These are phyloP conservation scores for Fusarium aywerte DNA, from an alignment of 2,329 filamentous ascomycete species.

Conservation along the genomic window DNA sequence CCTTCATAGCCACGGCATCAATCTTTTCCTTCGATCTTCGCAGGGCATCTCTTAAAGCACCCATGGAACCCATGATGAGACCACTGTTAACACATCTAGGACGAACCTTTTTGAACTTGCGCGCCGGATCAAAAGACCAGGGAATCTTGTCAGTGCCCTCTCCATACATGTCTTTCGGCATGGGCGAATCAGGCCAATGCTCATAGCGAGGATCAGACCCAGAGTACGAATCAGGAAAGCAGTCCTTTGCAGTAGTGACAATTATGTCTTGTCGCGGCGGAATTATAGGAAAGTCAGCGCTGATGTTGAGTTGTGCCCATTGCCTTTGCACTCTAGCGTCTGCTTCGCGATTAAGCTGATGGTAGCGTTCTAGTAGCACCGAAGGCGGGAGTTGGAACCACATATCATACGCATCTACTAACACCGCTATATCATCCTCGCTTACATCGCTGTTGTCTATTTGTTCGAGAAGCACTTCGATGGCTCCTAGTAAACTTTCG, in stretches of 20 bases:
- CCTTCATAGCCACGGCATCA: constrained; percentile 42
- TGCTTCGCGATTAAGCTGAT: constrained; percentile 50
- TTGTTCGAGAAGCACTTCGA: constrained; percentile 46
- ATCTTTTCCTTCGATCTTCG: constrained; percentile 47
- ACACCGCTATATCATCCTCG: constrained; percentile 50
- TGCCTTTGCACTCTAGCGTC: constrained; percentile 44
- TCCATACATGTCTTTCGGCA: constrained; percentile 51
- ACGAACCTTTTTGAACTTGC: constrained; percentile 49
- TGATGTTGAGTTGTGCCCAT: constrained; percentile 36
- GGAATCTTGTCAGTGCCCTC: constrained; percentile 47
- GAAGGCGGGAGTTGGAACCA: constrained; percentile 55
- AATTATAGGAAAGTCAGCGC: constrained; percentile 44
- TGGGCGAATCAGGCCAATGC: constrained; percentile 52
- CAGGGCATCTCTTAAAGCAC: constrained; percentile 42
- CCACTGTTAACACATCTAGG: constrained; percentile 52
- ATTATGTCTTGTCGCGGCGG: constrained; percentile 50
- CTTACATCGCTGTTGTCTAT: constrained; percentile 18
- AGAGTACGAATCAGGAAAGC: constrained; percentile 49
- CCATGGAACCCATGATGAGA: constrained; percentile 52
- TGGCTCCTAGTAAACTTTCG: constrained; percentile 48
- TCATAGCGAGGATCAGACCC: constrained; percentile 52
- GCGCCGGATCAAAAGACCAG: constrained; percentile 47
- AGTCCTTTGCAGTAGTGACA: constrained; percentile 52
- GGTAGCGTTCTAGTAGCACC: constrained; percentile 52
- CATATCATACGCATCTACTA: constrained; percentile 54